Percentiles rank a stretch among this genome's conserved stretches.
These are phyloP conservation scores for Scalesia atractyloides DNA, from an alignment of 129 eudicot species.

Conservation along the genomic window DNA sequence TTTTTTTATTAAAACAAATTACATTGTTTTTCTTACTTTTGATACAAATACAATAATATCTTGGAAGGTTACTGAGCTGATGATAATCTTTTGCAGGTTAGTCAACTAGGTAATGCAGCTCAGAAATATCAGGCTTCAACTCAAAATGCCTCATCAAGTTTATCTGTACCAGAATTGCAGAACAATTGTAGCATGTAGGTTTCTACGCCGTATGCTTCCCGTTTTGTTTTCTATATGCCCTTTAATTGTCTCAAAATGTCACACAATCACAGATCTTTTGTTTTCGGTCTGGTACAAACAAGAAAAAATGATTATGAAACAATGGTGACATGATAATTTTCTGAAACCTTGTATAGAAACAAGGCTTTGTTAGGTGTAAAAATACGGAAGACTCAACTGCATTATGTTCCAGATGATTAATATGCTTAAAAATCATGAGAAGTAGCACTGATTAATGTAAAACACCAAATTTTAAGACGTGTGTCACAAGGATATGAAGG, in stretches of 20 bases:
- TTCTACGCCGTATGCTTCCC: background rate
- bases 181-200: slow-evolving; percentile 92
- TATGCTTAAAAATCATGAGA: background rate
- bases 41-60: background rate
- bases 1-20: background rate
- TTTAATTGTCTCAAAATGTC: background rate
- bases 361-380: slow-evolving; percentile 2
- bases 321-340: background rate
- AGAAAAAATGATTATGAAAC: background rate
- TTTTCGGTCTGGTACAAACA: background rate
- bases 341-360: background rate
- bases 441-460: background rate
- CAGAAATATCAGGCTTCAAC: slow-evolving; percentile 94
- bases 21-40: background rate
- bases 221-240: background rate
- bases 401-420: background rate
- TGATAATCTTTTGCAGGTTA: slow-evolving; percentile 61
- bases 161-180: slow-evolving; percentile 83
- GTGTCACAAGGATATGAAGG: slow-evolving; percentile 1
- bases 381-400: background rate
- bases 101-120: slow-evolving; percentile 91
- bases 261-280: background rate
- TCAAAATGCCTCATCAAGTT: slow-evolving; percentile 70
- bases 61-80: slow-evolving; percentile 1
- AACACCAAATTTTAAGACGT: background rate